Percentiles rank a stretch among this genome's conserved stretches.
phyloP scores from a whole-genome alignment of 2,329 filamentous ascomycete species.

The Rugonectria rugulosa region DNA sequence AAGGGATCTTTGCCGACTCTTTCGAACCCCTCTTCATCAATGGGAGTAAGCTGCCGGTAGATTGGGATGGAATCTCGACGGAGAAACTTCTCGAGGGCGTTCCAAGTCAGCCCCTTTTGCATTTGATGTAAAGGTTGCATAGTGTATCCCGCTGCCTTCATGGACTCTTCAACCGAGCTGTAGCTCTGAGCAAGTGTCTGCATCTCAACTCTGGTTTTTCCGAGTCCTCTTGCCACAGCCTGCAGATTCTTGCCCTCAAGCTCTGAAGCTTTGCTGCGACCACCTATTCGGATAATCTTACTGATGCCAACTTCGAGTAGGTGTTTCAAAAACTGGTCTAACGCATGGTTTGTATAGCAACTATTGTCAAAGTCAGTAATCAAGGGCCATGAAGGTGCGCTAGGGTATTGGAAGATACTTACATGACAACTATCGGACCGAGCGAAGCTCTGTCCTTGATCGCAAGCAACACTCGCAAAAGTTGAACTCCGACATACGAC shows the following conservation, averaged over 20 bases:
- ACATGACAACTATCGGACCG: slow-evolving; percentile 50
- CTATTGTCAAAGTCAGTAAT: slow-evolving; percentile 36
- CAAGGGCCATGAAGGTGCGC: too few species aligned
- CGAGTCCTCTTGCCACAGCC: not conserved
- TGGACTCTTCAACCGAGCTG: not conserved
- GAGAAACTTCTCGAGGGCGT: too few species aligned
- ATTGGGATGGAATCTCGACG: too few species aligned
- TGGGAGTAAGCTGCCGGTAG: too few species aligned
- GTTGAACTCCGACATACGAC: slow-evolving; percentile 63
- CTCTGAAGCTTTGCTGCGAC: slow-evolving; percentile 57
- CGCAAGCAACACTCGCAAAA: slow-evolving; percentile 61
- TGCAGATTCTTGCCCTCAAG: slow-evolving; percentile 5
- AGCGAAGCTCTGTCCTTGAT: slow-evolving; percentile 48
- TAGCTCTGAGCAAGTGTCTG: not conserved
- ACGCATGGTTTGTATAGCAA: slow-evolving; percentile 59
- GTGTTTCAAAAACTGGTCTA: slow-evolving; percentile 68
- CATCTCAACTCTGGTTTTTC: not conserved
- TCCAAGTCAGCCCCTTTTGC: not conserved
- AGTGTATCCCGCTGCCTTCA: too few species aligned
- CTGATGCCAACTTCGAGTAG: slow-evolving; percentile 55
- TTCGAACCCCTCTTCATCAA: too few species aligned
- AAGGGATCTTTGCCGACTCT: too few species aligned
- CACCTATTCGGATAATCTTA: slow-evolving; percentile 69
- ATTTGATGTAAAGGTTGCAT: not conserved
- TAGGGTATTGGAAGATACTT: too few species aligned